A percentile compares a stretch with the other conserved stretches of the same genome.
phyloP scores from a whole-genome alignment of 1,284 basidiomycete genomes.

The Hortiboletus rubellus region DNA sequence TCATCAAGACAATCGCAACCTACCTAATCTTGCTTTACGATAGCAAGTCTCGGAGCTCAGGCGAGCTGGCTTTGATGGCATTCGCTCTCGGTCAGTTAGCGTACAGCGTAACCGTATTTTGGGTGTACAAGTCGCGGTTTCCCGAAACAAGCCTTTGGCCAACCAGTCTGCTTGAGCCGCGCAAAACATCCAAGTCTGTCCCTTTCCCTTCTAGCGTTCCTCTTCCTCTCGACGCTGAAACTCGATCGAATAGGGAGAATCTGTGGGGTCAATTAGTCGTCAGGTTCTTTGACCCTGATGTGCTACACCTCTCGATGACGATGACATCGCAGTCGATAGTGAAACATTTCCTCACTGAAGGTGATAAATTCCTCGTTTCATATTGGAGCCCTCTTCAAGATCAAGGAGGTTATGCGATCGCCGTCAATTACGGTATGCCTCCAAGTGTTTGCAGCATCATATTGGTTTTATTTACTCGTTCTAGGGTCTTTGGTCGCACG shows the following conservation, averaged over 20 bases:
- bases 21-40: conserved; percentile 62
- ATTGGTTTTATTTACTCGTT: background rate
- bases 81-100: conserved; percentile 81
- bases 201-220: background rate
- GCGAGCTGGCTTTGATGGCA: conserved; percentile 64
- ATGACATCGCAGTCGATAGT: conserved; percentile 87
- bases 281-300: conserved; percentile 48
- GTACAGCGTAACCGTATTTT: conserved; percentile 56
- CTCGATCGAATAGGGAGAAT: conserved; percentile 2
- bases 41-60: conserved; percentile 29
- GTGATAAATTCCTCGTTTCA: conserved; percentile 89
- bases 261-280: conserved; percentile 14
- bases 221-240: background rate
- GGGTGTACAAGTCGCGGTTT: conserved; percentile 37
- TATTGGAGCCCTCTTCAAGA: conserved; percentile 79
- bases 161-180: conserved; percentile 17
- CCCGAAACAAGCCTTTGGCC: conserved; percentile 28
- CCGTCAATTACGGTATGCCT: conserved; percentile 85
- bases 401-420: conserved; percentile 93
- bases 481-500: conserved; percentile 88
- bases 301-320: conserved; percentile 64
- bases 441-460: conserved; percentile 7
- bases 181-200: conserved; percentile 19
- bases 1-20: conserved; percentile 70
- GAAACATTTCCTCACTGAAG: conserved; percentile 95